Evolutionary conservation across 2,329 filamentous ascomycete species (phyloP), one percentile per base, ranked within the genome.

Genomic region (Aspergillus glaucus): DNA sequence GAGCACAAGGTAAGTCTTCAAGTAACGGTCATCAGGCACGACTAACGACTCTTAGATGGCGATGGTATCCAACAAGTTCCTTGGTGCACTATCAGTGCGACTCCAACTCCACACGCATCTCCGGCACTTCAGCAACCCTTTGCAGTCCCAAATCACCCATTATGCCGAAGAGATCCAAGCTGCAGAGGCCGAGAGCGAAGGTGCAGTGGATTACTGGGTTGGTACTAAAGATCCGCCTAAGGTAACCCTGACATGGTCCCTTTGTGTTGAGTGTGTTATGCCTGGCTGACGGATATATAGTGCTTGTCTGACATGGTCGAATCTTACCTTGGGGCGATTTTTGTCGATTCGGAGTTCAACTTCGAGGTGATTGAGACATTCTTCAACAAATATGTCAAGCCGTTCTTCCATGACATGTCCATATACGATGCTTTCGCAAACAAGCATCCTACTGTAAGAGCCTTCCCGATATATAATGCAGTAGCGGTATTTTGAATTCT

Each of bases 31-130:
- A 14, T 43, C 12, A 19, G 17, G 15, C 26, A 30, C 19, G 39
- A 22, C 48, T 62, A 43, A 60, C 19, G 45, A 30, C n/a, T 39
- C 17, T 43, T 51, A 76, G 72, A 96, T 94, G 84, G 89, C 91
- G n/a, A 96, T 98, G 88, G 91, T 93, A 0, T 93, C 88, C 46
- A 98, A 98, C 71, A 90, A 91, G 52, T 98, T 97, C 62, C 78
- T 96, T 1, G 89, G 87, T 1, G 88, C 84, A 15, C 75, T 97
- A 3, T 86, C 86, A 50, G 88, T 94, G 3, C 79, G 81, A 43
- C 78, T 97, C 0, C 85, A 80, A 0, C 85, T 97, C 48, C 84
- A 96, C 62, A 80, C 75, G 44, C 84, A 92, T 62, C 71, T 97
- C 14, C 79, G 76, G 60, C 70, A 66, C 54, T 68, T 68, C 52